phyloP scores from a whole-genome alignment of 2,329 filamentous ascomycete species.

The Cephalotrichum gorgonifer region DNA sequence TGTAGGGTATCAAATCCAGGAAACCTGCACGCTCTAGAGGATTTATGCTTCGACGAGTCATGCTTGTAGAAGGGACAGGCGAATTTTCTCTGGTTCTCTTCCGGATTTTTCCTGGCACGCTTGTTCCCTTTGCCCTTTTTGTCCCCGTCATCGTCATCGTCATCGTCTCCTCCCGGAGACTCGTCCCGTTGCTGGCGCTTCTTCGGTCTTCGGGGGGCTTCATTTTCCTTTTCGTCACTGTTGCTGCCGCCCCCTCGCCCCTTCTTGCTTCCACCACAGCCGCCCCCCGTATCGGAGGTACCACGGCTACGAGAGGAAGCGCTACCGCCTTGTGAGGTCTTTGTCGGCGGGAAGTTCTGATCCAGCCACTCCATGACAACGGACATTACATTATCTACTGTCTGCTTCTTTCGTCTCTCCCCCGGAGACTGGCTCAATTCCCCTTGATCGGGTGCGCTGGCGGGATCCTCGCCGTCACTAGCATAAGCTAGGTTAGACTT shows the following conservation, averaged over 20 bases:
- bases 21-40: conserved; percentile 12
- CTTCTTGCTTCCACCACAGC: background rate
- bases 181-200: conserved; percentile 9
- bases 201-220: background rate
- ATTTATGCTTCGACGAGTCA: conserved; percentile 16
- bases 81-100: conserved; percentile 16
- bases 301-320: conserved; percentile 11
- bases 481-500: background rate
- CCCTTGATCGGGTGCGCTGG: background rate
- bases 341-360: conserved; percentile 8
- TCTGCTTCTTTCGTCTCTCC: conserved; percentile 7
- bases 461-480: background rate
- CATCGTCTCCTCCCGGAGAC: conserved; percentile 16
- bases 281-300: conserved; percentile 5
- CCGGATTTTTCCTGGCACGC: conserved; percentile 20
- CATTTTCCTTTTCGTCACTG: conserved; percentile 12
- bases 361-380: conserved; percentile 8
- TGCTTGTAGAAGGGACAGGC: conserved; percentile 26
- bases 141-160: conserved; percentile 15
- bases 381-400: conserved; percentile 9
- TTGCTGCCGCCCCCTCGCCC: background rate
- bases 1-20: conserved; percentile 13
- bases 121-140: conserved; percentile 23
- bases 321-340: conserved; percentile 4
- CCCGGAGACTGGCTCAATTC: background rate